Base-by-base conservation (phyloP, 129 eudicot species). In the Lactuca sativa region DNA sequence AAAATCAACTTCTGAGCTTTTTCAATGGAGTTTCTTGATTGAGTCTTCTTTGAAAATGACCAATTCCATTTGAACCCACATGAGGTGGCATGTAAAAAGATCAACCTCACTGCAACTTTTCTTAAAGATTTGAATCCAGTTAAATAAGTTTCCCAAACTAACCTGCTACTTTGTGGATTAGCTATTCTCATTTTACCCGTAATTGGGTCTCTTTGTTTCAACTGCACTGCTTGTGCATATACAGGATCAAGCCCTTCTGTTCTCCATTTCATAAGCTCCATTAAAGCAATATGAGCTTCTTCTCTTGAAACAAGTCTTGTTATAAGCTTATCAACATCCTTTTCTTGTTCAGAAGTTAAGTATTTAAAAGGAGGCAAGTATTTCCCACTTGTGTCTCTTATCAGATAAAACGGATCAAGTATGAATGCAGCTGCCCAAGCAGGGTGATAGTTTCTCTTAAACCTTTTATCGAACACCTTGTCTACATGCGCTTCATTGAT, bases 201-300 rank as follows among this genome's bases (percentile, higher is more conserved):
- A 52, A 41, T 33, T 0, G 95, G 91, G 69, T 90, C 97, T 61
- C 91, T 62, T 64, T 87, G 91, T 77, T 90, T 90, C 75, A 90
- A 60, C 59, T 90, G 97, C 13, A 90, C 97, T 9, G 97, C 97
- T 75, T 90, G 97, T 7, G 97, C 97, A 62, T 90, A 90, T 9
- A 87, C 91, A 8, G 95, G 89, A 53, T 90, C 95, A 59, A 90
- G 95, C 30, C 97, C 97, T 77, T 90, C 95, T 0, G 97, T 84
- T 70, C 97, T 87, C 97, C 97, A 90, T 71, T 87, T 90, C 97
- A 90, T 90, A 52, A 90, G 90, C 78, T 90, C 97, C 95, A 87
- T 90, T 41, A 90, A 66, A 3, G 86, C 95, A 78, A 90, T 77
- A 49, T 85, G 97, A 51, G 95, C 95, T 70, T 90, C 97, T 57